Evolutionary conservation across 305 asterid species (phyloP).

Genomic region (Fraxinus floribunda): DNA sequence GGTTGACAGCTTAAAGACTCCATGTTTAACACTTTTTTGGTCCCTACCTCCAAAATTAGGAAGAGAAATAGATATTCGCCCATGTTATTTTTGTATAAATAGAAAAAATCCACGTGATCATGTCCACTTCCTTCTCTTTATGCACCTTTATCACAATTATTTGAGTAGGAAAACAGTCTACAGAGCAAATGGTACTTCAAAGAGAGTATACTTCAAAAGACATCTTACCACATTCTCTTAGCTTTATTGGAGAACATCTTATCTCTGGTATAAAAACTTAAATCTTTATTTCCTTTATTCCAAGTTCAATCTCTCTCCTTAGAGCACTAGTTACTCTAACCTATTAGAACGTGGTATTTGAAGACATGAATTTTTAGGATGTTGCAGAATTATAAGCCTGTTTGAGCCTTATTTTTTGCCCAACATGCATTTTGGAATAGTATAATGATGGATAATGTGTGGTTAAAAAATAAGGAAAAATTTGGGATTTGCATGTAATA

Average conservation of each 20-base stretch:
- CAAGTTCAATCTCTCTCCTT: background rate
- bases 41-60: background rate
- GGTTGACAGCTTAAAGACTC: conserved; percentile 10
- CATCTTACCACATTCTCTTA: background rate
- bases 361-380: background rate
- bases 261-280: background rate
- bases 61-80: conserved; percentile 6
- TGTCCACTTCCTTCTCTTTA: background rate
- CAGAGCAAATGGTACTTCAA: conserved; percentile 8
- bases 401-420: background rate
- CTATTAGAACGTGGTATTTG: background rate
- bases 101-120: conserved; percentile 1
- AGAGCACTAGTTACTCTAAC: conserved; percentile 1
- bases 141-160: conserved; percentile 5
- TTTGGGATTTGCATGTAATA: background rate
- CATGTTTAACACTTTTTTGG: conserved; percentile 6
- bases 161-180: background rate
- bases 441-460: background rate
- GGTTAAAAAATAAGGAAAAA: background rate
- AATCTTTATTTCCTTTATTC: background rate
- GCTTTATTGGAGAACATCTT: background rate
- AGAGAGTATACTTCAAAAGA: conserved; percentile 3
- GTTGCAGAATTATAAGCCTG: background rate
- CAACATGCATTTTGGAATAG: background rate
- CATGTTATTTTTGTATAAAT: conserved; percentile 2